These are phyloP conservation scores for Tylopilus balloui DNA, from an alignment of 768 basidiomycete species.

Conservation along the genomic window DNA sequence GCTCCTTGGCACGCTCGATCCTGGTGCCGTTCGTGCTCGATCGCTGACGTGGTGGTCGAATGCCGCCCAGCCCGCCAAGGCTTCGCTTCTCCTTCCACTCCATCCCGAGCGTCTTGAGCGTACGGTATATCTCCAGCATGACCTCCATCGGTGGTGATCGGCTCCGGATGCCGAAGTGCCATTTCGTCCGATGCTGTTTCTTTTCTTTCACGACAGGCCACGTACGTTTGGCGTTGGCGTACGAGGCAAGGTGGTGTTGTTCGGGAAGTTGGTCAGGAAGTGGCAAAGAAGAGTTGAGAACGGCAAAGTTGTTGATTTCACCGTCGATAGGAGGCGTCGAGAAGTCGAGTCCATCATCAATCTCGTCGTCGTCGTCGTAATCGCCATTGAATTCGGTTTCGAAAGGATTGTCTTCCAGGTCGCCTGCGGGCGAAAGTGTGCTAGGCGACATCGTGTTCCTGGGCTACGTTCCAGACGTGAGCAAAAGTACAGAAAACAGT, in stretches of 20 bases:
- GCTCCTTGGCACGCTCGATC: constrained; percentile 59
- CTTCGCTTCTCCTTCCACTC: constrained; percentile 94
- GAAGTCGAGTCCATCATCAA: constrained; percentile 50
- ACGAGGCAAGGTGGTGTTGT: constrained; percentile 68
- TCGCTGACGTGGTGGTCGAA: constrained; percentile 31
- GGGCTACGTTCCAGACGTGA: constrained; percentile 41
- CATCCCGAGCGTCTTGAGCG: constrained; percentile 85
- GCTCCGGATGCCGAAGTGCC: constrained; percentile 98
- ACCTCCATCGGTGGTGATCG: constrained; percentile 97
- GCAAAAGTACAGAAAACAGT: neutral
- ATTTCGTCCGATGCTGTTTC: constrained; percentile 78
- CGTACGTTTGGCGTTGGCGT: constrained; percentile 46
- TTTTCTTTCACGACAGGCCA: constrained; percentile 50
- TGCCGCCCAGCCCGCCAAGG: constrained; percentile 65
- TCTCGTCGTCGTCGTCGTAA: constrained; percentile 48
- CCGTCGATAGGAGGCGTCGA: constrained; percentile 36
- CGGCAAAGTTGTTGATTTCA: constrained; percentile 67
- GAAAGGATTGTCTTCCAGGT: constrained; percentile 75
- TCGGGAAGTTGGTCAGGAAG: constrained; percentile 60
- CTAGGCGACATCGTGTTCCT: constrained; percentile 64
- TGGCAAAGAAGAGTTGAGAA: constrained; percentile 85
- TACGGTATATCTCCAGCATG: constrained; percentile 97
- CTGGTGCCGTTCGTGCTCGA: constrained; percentile 35
- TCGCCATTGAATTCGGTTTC: constrained; percentile 60
- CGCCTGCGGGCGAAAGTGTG: constrained; percentile 59